A percentile compares a stretch with the other conserved stretches of the same genome.
Conservation (phyloP, 192 early-diverging fungal species). For the Podila horticola region DNA sequence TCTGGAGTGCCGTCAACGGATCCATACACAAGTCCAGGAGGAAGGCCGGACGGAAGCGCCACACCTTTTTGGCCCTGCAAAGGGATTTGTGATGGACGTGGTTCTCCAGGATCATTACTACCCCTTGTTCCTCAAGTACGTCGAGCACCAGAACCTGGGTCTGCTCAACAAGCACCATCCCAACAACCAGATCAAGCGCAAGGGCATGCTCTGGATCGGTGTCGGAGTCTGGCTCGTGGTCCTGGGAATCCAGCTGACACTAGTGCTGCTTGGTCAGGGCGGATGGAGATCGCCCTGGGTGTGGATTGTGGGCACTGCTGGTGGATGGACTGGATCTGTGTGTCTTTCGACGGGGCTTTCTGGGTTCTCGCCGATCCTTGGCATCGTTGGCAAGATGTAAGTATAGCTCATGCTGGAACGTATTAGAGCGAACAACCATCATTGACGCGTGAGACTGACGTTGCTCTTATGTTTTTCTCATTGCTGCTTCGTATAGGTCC, state of each 20-base stretch:
- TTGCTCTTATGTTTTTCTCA: neutral
- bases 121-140: slow-evolving; percentile 38
- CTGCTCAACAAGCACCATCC: slow-evolving; percentile 21
- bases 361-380: slow-evolving; percentile 34
- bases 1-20: slow-evolving; percentile 36
- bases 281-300: slow-evolving; percentile 47
- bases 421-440: no score
- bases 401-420: neutral
- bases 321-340: slow-evolving; percentile 30
- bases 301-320: slow-evolving; percentile 26
- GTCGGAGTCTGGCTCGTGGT: slow-evolving; percentile 15
- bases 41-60: slow-evolving; percentile 33
- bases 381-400: slow-evolving; percentile 38
- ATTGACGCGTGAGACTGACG: no score
- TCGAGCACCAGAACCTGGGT: slow-evolving; percentile 34
- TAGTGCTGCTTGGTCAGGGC: slow-evolving; percentile 21
- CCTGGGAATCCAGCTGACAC: slow-evolving; percentile 10
- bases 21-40: slow-evolving; percentile 40
- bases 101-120: slow-evolving; percentile 45
- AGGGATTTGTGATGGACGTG: slow-evolving; percentile 48
- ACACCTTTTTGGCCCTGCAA: slow-evolving; percentile 40
- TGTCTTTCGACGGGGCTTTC: slow-evolving; percentile 27
- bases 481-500: slow-evolving; percentile 5
- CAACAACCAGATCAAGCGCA: slow-evolving; percentile 17
- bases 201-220: slow-evolving; percentile 36